Evolutionary conservation across 129 eudicot species (phyloP).

Genomic region (Heracleum sosnowskyi): DNA sequence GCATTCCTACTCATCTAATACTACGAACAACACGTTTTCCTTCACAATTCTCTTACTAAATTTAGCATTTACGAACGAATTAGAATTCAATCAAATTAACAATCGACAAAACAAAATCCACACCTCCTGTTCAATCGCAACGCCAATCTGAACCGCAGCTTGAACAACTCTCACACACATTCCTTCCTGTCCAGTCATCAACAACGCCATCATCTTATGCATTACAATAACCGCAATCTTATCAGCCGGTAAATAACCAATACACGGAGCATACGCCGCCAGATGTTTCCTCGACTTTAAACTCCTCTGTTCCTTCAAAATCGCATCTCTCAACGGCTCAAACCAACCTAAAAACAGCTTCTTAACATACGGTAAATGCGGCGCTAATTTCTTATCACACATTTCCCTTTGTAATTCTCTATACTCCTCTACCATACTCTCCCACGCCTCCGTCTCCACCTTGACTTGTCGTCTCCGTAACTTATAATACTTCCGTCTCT

Average conservation of each 20-base stretch:
- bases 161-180: slow-evolving; percentile 63
- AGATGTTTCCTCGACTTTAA: slow-evolving; percentile 34
- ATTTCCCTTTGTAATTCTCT: slow-evolving; percentile 72
- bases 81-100: not conserved
- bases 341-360: slow-evolving; percentile 88
- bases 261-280: slow-evolving; percentile 50
- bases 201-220: slow-evolving; percentile 88
- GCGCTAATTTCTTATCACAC: slow-evolving; percentile 91
- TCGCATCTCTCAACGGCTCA: slow-evolving; percentile 78
- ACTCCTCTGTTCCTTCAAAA: slow-evolving; percentile 53
- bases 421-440: slow-evolving; percentile 73
- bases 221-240: slow-evolving; percentile 89
- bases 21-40: not conserved
- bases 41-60: not conserved
- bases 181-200: slow-evolving; percentile 66
- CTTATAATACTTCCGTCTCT: slow-evolving; percentile 52
- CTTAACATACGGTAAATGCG: slow-evolving; percentile 78
- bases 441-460: slow-evolving; percentile 97
- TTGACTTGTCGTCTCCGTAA: slow-evolving; percentile 71
- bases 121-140: slow-evolving; percentile 90
- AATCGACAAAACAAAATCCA: slow-evolving; percentile 7
- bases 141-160: slow-evolving; percentile 80
- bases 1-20: not conserved
- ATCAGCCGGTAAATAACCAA: slow-evolving; percentile 73
- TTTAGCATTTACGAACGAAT: not conserved